Evolutionary conservation across 257 asterid genomes (phyloP).

Genomic region (Fraxinus anomala): DNA sequence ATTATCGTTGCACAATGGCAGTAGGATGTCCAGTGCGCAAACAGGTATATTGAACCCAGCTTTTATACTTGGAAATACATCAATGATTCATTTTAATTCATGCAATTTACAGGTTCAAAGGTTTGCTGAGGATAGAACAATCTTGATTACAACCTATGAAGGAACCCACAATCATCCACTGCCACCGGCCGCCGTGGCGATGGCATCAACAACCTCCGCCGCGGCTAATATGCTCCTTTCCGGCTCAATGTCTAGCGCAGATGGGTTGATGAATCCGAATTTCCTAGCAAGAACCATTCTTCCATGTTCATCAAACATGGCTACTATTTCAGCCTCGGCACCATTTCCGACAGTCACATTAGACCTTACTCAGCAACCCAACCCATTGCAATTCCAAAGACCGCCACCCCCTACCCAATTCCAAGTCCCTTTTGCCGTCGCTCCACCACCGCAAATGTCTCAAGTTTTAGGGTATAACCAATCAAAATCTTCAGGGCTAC

Average conservation of each 20-base stretch:
- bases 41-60: conserved; percentile 46
- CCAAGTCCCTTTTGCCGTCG: conserved; percentile 50
- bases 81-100: neutral
- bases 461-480: conserved; percentile 68
- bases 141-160: conserved; percentile 84
- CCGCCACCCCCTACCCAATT: conserved; percentile 42
- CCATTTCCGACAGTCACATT: conserved; percentile 96
- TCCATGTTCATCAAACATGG: conserved; percentile 80
- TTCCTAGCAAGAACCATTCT: conserved; percentile 69
- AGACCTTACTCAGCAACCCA: conserved; percentile 79
- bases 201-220: conserved; percentile 95
- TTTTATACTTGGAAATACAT: neutral
- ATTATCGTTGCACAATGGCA: conserved; percentile 92
- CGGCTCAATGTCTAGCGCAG: conserved; percentile 88
- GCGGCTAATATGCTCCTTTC: conserved; percentile 94
- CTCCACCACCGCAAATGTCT: conserved; percentile 34
- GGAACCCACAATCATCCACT: conserved; percentile 91
- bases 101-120: conserved; percentile 70
- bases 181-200: conserved; percentile 97
- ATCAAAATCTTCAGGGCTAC: conserved; percentile 85
- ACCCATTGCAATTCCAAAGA: conserved; percentile 48
- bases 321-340: conserved; percentile 93
- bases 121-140: conserved; percentile 75
- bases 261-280: conserved; percentile 77
- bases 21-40: conserved; percentile 94